Evolutionary conservation across 345 rosid species (phyloP), one percentile per base, ranked within the genome.

Genomic region (Eucalyptus polybractea): DNA sequence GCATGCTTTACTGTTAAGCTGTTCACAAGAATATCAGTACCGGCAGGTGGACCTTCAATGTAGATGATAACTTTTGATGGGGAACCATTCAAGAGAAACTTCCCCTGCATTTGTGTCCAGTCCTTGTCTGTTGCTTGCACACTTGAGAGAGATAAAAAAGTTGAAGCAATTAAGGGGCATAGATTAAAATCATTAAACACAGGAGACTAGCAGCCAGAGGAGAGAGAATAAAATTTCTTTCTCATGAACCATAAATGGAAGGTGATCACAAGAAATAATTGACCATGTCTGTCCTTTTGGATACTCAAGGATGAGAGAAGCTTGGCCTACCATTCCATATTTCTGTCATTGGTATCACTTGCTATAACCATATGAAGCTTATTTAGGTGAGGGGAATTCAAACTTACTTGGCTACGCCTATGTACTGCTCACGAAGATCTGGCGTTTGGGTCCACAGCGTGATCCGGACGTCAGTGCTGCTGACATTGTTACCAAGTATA

Each of bases 1-100:
- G 99, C 99, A 88, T 94, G 98, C 92, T 95, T 97, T 27, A 97
- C 94, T 21, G 87, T 89, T 31, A 98, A 92, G 92, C 94, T 93
- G 88, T 97, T 96, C 88, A 98, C 91, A 89, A 98, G 97, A 92
- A 98, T 94, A 94, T 98, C 99, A 10, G 94, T 92, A 89, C 98
- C 98, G 67, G 97, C 93, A 88, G 98, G 98, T 13, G 99, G 99
- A 90, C 99, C 99, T 95, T 98, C 99, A 25, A 98, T 45, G 91
- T 97, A 98, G 89, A 98, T 94, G 62, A 97, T 94, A 17, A 95
- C 97, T 93, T 92, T 93, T 90, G 97, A 95, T 17, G 97, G 97
- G 67, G 95, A 92, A 83, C 97, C 95, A 92, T 98, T 97, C 50
- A 98, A 90, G 58, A 96, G 96, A 94, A 98, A 98, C 94, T 96